A percentile compares a stretch with the other conserved stretches of the same genome.
These are phyloP conservation scores for Saccharomycopsis hybrid DNA, from an alignment of 1,139 yeast species.

Conservation along the genomic window DNA sequence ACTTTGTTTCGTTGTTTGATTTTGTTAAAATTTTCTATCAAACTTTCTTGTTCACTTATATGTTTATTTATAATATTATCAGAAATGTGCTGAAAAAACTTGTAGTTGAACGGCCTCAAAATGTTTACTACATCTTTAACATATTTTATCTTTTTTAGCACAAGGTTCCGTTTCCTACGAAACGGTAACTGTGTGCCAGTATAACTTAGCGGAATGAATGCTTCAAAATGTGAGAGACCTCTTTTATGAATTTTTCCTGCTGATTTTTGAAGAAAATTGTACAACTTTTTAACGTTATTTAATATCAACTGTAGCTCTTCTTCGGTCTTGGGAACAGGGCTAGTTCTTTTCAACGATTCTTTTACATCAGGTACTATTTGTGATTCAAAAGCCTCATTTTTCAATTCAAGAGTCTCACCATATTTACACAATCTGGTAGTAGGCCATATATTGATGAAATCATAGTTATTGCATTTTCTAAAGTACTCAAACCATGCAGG, in stretches of 20 bases:
- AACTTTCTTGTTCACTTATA: background rate
- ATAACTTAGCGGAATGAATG: slow-evolving; percentile 7
- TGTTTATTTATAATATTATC: no score
- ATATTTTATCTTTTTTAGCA: slow-evolving; percentile 2
- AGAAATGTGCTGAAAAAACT: slow-evolving; percentile 2
- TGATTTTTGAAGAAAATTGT: background rate
- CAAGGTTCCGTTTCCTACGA: slow-evolving; percentile 13
- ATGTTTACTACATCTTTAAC: slow-evolving; percentile 4
- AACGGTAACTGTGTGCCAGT: slow-evolving; percentile 7
- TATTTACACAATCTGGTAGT: background rate
- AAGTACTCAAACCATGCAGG: slow-evolving; percentile 12
- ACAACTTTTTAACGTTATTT: background rate
- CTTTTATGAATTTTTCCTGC: slow-evolving; percentile 7
- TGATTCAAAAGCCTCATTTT: no score
- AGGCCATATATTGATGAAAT: slow-evolving; percentile 13
- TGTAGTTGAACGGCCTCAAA: slow-evolving; percentile 7
- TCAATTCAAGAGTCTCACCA: background rate
- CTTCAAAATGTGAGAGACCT: background rate
- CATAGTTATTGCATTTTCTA: background rate
- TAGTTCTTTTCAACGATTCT: no score
- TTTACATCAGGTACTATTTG: no score
- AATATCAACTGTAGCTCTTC: background rate
- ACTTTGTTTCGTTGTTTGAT: background rate
- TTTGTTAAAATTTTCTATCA: background rate
- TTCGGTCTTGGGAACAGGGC: background rate